Conservation (phyloP, 148 eudicot species). For the Fallopia convolvulus region DNA sequence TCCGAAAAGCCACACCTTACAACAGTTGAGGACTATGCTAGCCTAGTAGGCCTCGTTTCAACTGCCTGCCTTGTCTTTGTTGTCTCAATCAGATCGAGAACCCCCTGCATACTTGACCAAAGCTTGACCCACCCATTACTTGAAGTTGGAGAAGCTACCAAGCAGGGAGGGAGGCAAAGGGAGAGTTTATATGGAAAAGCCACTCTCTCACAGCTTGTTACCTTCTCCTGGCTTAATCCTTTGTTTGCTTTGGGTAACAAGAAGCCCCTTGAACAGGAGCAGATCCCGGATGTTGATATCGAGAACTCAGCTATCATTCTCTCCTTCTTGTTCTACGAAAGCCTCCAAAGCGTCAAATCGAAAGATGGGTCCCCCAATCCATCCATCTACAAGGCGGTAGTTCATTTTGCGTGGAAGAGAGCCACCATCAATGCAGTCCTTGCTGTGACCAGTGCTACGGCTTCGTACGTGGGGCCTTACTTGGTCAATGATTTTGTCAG, state of each 20-base stretch:
- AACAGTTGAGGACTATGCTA: slow-evolving; percentile 32
- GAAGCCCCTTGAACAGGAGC: slow-evolving; percentile 75
- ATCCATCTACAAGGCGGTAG: slow-evolving; percentile 61
- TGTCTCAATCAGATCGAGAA: slow-evolving; percentile 32
- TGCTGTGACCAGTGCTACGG: slow-evolving; percentile 57
- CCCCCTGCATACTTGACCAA: slow-evolving; percentile 4
- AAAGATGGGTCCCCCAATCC: slow-evolving; percentile 37
- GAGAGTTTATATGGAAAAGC: slow-evolving; percentile 65
- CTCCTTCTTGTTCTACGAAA: slow-evolving; percentile 47
- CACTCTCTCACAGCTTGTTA: slow-evolving; percentile 52
- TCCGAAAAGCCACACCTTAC: slow-evolving; percentile 23
- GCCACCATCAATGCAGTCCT: slow-evolving; percentile 77
- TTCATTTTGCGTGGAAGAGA: slow-evolving; percentile 49
- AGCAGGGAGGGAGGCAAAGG: slow-evolving; percentile 23
- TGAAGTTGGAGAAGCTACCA: slow-evolving; percentile 21
- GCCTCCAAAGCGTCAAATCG: slow-evolving; percentile 48
- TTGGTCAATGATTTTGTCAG: slow-evolving; percentile 61
- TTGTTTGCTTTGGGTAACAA: slow-evolving; percentile 63
- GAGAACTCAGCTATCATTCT: slow-evolving; percentile 58
- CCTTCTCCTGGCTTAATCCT: slow-evolving; percentile 93
- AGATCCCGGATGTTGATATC: slow-evolving; percentile 68
- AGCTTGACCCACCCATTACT: slow-evolving; percentile 58
- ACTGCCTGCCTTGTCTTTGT: slow-evolving; percentile 40
- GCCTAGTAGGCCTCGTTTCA: slow-evolving; percentile 42
- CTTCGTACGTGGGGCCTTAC: slow-evolving; percentile 96